Percentiles rank a stretch among this genome's conserved stretches.
Evolutionary conservation across 2,329 filamentous ascomycete species (phyloP).

Genomic region (Colletotrichum karsti): DNA sequence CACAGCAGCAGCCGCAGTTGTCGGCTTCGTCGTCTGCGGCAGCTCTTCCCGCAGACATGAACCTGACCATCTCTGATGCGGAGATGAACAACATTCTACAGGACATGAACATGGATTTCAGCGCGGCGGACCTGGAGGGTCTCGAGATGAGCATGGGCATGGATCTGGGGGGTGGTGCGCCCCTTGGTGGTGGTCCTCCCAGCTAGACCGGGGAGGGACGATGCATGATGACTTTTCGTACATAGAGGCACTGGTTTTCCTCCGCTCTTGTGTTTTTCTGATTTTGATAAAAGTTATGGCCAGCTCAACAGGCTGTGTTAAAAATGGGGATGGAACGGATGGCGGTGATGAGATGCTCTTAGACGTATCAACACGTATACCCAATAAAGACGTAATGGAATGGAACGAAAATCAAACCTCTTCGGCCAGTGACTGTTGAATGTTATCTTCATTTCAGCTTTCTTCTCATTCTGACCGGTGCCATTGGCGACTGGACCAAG

Average conservation of each 20-base stretch:
- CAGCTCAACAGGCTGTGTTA: background rate
- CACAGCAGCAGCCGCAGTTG: conserved; percentile 8
- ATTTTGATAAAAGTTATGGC: background rate
- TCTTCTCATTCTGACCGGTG: too few relatives aligned
- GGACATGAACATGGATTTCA: conserved; percentile 52
- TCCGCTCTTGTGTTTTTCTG: background rate
- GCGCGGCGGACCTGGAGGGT: conserved; percentile 33
- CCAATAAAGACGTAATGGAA: background rate
- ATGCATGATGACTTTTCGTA: background rate
- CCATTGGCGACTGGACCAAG: too few relatives aligned
- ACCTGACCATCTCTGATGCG: conserved; percentile 45
- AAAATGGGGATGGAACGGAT: background rate
- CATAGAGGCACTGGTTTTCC: background rate
- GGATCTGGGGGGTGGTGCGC: conserved; percentile 5
- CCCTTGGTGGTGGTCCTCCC: background rate
- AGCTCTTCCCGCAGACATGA: conserved; percentile 38
- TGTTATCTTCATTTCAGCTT: too few relatives aligned
- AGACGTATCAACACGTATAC: background rate
- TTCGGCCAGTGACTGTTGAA: too few relatives aligned
- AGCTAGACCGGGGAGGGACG: background rate
- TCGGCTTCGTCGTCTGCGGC: conserved; percentile 6
- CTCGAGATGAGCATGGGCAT: conserved; percentile 24
- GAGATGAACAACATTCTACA: conserved; percentile 51
- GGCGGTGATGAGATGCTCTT: background rate
- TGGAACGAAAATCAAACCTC: too few relatives aligned